Conservation (phyloP, 306 rosid species). For the Notholithocarpus densiflorus region DNA sequence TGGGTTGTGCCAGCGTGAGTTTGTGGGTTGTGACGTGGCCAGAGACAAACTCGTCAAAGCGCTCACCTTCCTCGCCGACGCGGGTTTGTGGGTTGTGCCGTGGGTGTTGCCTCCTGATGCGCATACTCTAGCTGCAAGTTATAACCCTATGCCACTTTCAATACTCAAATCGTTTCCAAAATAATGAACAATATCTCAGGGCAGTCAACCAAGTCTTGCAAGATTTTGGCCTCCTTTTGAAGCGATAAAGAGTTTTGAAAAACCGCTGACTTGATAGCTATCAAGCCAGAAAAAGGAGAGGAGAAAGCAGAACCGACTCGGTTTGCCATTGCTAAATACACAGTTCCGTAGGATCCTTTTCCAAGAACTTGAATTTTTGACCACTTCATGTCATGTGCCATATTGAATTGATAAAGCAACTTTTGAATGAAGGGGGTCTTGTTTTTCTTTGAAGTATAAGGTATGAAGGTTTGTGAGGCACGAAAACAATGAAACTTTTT, state of each 20-base stretch:
- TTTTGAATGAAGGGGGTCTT: no score
- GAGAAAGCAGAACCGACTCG: background rate
- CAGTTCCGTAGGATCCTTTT: background rate
- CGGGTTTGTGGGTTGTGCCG: no score
- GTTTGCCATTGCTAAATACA: background rate
- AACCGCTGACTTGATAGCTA: background rate
- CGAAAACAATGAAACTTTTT: no score
- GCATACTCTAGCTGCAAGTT: background rate
- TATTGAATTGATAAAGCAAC: no score
- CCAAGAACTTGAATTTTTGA: background rate
- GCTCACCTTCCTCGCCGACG: no score
- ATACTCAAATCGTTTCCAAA: background rate
- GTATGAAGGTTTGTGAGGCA: no score
- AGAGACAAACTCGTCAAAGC: no score
- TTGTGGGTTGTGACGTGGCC: no score
- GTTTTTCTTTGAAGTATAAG: no score
- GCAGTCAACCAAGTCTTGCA: background rate
- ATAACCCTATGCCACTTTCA: background rate
- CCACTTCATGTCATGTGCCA: background rate
- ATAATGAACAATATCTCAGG: background rate
- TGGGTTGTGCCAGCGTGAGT: no score
- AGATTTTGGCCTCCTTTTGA: background rate
- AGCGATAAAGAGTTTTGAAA: background rate
- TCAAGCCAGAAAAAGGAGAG: background rate
- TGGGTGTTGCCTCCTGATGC: background rate